Evolutionary conservation across 768 basidiomycete genomes (phyloP).

Genomic region (Lentinula sp.): DNA sequence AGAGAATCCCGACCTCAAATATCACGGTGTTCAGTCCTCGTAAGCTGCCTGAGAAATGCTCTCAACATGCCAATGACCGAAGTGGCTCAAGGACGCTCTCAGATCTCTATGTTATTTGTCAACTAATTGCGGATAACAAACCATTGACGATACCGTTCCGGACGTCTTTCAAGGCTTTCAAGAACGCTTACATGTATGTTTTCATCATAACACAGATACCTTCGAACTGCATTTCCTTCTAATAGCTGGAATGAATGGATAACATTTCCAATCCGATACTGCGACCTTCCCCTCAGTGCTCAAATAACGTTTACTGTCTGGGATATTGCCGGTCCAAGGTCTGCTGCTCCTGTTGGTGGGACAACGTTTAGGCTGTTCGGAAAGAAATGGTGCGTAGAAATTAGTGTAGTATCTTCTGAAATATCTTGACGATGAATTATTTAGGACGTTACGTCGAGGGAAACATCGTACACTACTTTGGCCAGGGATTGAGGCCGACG

Average conservation of each 20-base stretch:
- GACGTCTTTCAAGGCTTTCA: conserved; percentile 91
- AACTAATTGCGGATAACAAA: conserved; percentile 90
- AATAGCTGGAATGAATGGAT: conserved; percentile 88
- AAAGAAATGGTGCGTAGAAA: conserved; percentile 71
- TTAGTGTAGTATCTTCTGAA: neutral
- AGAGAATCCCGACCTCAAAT: conserved; percentile 75
- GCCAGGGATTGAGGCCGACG: conserved; percentile 82
- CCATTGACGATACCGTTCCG: conserved; percentile 88
- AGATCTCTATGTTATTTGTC: conserved; percentile 91
- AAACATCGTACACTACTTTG: conserved; percentile 87
- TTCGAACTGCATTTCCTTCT: neutral
- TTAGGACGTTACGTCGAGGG: conserved; percentile 82
- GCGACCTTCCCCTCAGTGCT: conserved; percentile 83
- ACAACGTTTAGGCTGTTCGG: conserved; percentile 88
- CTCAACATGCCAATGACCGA: conserved; percentile 20
- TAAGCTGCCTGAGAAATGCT: conserved; percentile 28
- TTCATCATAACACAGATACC: neutral
- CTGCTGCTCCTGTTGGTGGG: conserved; percentile 82
- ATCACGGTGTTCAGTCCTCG: conserved; percentile 80
- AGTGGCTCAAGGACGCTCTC: conserved; percentile 62
- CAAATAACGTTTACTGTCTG: conserved; percentile 94
- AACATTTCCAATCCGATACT: conserved; percentile 85
- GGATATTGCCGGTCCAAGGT: conserved; percentile 85
- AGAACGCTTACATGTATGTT: conserved; percentile 67
- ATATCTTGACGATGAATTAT: neutral